Conservation (phyloP, 2,329 filamentous ascomycete species). For the Macrophomina pseudophaseolina region DNA sequence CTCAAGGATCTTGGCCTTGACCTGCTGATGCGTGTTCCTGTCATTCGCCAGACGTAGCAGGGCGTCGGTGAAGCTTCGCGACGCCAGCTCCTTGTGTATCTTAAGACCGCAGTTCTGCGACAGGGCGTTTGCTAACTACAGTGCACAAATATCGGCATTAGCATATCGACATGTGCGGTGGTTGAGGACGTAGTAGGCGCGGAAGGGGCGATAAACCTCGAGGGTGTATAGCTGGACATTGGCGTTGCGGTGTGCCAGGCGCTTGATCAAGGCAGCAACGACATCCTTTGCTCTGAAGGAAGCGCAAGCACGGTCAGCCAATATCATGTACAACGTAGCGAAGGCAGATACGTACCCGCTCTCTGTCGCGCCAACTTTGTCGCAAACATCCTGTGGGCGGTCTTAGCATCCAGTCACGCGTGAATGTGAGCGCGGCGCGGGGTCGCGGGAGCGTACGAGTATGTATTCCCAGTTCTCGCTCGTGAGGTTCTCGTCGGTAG, state of each 20-base stretch:
- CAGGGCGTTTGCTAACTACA: conserved; percentile 82
- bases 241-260: conserved; percentile 89
- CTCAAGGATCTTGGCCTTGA: conserved; percentile 96
- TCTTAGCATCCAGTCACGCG: conserved; percentile 23
- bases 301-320: conserved; percentile 11
- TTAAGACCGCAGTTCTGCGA: conserved; percentile 88
- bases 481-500: conserved; percentile 98
- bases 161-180: not conserved
- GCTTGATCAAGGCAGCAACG: conserved; percentile 87
- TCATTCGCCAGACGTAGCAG: conserved; percentile 89
- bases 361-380: conserved; percentile 60
- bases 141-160: not conserved
- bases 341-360: conserved; percentile 42
- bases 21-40: conserved; percentile 92
- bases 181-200: not conserved
- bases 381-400: conserved; percentile 60
- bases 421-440: not conserved
- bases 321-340: not conserved
- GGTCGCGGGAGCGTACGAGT: conserved; percentile 52
- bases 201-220: conserved; percentile 60
- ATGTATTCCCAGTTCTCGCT: conserved; percentile 77
- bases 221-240: conserved; percentile 96
- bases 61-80: conserved; percentile 91
- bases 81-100: conserved; percentile 88
- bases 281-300: conserved; percentile 72